phyloP scores from a whole-genome alignment of 371 early-diverging fungal genomes.

The Circinella minor region DNA sequence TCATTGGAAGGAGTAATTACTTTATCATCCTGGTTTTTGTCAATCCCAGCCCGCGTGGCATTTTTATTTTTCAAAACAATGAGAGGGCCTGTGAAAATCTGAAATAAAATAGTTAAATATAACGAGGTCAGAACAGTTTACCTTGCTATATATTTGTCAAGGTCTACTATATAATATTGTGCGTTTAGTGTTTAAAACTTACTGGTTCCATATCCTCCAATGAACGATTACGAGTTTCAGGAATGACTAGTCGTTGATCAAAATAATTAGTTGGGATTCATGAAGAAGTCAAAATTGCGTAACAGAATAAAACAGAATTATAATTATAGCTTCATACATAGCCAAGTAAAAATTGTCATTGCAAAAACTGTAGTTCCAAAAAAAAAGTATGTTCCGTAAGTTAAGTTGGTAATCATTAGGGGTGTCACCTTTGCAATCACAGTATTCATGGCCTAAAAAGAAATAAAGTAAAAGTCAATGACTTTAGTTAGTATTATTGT shows the following conservation, averaged over 20 bases:
- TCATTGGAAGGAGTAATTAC: background rate
- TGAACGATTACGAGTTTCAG: conserved; percentile 66
- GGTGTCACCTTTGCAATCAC: conserved; percentile 53
- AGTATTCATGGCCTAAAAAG: conserved; percentile 42
- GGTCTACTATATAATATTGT: background rate
- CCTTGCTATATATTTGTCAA: background rate
- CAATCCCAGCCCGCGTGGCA: background rate
- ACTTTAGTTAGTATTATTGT: background rate
- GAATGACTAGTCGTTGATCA: conserved; percentile 26
- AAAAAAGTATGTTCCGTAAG: conserved; percentile 59
- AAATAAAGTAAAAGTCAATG: background rate
- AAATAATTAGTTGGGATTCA: too few relatives aligned
- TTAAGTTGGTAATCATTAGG: conserved; percentile 47
- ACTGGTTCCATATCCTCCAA: conserved; percentile 64
- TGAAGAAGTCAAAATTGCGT: too few relatives aligned
- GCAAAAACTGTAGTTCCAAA: conserved; percentile 52
- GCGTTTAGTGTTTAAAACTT: background rate
- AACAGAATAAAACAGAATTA: too few relatives aligned
- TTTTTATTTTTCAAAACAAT: conserved; percentile 4
- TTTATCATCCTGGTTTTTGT: background rate
- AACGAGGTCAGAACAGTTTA: too few relatives aligned
- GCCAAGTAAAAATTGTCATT: conserved; percentile 48
- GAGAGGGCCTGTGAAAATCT: background rate
- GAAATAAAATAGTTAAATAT: background rate
- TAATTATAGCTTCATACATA: conserved; percentile 22